phyloP scores from a whole-genome alignment of 116 monocot genomes.

The Zostera marina region DNA sequence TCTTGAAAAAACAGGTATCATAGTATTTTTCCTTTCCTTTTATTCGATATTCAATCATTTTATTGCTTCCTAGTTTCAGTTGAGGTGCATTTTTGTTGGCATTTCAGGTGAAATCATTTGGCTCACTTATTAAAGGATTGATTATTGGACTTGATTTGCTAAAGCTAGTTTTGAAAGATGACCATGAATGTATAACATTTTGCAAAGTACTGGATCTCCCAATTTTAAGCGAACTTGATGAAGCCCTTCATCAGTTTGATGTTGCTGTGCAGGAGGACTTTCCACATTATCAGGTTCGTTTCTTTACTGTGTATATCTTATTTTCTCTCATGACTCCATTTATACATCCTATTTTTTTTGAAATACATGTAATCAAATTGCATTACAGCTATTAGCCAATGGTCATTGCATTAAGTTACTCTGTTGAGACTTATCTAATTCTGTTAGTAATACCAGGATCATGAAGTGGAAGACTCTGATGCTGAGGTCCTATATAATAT shows the following conservation, averaged over 20 bases:
- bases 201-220: constrained; percentile 37
- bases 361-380: too few relatives aligned
- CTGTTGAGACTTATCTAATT: background rate
- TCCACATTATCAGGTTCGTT: constrained; percentile 47
- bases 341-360: background rate
- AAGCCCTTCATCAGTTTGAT: constrained; percentile 59
- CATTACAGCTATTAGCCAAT: too few relatives aligned
- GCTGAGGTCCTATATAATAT: constrained; percentile 47
- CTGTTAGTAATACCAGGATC: constrained; percentile 30
- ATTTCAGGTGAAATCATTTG: constrained; percentile 66
- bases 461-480: constrained; percentile 50
- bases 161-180: constrained; percentile 31
- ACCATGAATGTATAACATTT: constrained; percentile 25
- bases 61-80: too few relatives aligned
- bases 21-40: background rate
- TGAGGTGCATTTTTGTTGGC: background rate
- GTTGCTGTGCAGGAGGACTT: constrained; percentile 49
- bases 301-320: background rate
- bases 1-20: constrained; percentile 62
- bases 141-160: constrained; percentile 55
- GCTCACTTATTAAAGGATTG: constrained; percentile 66
- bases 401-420: too few relatives aligned
- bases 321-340: background rate
- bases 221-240: constrained; percentile 26
- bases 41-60: too few relatives aligned